These are phyloP conservation scores for Botrytis aclada DNA, from an alignment of 2,329 filamentous ascomycete species.

Conservation along the genomic window DNA sequence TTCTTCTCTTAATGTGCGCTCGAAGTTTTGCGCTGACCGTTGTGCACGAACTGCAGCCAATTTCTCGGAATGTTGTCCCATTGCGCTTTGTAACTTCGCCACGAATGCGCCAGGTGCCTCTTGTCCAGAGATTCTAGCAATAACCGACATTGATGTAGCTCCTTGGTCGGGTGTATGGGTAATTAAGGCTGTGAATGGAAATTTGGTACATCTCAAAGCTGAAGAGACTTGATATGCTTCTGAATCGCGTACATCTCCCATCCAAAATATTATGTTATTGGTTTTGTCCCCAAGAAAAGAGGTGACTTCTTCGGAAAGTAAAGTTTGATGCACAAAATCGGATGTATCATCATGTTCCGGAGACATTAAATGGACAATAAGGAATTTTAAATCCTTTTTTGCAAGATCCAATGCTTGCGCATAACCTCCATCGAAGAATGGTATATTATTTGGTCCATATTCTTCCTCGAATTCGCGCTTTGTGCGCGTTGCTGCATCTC, in stretches of 20 bases:
- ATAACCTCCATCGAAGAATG: slow-evolving; percentile 85
- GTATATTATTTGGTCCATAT: slow-evolving; percentile 69
- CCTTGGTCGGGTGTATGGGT: slow-evolving; percentile 84
- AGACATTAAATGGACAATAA: slow-evolving; percentile 83
- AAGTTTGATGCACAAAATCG: slow-evolving; percentile 75
- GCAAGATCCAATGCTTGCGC: slow-evolving; percentile 87
- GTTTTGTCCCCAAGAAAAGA: slow-evolving; percentile 69
- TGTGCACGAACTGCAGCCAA: slow-evolving; percentile 72
- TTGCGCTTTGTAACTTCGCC: slow-evolving; percentile 68
- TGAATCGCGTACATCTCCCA: slow-evolving; percentile 85
- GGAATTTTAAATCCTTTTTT: slow-evolving; percentile 86
- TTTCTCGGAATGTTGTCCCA: slow-evolving; percentile 72
- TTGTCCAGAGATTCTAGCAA: slow-evolving; percentile 73
- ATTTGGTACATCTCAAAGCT: slow-evolving; percentile 85
- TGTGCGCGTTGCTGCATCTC: slow-evolving; percentile 85
- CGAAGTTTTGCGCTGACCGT: slow-evolving; percentile 74
- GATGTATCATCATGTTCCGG: slow-evolving; percentile 93
- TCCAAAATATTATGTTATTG: slow-evolving; percentile 87
- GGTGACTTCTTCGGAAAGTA: slow-evolving; percentile 72
- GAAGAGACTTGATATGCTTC: slow-evolving; percentile 93
- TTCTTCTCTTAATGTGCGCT: slow-evolving; percentile 76
- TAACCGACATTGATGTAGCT: slow-evolving; percentile 84
- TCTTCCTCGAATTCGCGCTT: slow-evolving; percentile 94
- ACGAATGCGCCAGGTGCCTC: slow-evolving; percentile 69
- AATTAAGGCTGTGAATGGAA: slow-evolving; percentile 82